Evolutionary conservation across 495 filamentous ascomycete genomes (phyloP).

Genomic region (Aspergillus homomorphus): DNA sequence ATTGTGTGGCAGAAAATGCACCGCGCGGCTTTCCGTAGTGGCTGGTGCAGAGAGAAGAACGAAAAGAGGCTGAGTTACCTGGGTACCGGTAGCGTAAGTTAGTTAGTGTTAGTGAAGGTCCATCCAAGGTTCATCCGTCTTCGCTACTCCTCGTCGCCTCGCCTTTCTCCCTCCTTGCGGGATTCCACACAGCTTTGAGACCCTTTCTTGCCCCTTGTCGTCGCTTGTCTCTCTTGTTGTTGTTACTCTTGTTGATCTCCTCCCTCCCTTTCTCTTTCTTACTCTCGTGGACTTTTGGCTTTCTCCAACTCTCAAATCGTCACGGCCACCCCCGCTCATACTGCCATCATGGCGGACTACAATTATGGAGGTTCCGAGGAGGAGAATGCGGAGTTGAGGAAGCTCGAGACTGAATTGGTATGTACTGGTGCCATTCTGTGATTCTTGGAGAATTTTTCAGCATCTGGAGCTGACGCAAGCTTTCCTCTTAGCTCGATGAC

Average conservation of each 20-base stretch:
- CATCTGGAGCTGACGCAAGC: conserved; percentile 7
- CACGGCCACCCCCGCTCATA: neutral
- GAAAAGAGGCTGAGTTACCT: conserved; percentile 1
- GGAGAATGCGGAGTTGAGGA: conserved; percentile 79
- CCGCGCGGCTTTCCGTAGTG: too few species aligned
- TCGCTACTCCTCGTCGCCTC: neutral
- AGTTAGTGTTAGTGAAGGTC: neutral
- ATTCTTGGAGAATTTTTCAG: neutral
- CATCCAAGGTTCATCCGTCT: neutral
- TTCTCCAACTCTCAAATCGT: neutral
- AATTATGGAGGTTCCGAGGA: conserved; percentile 76
- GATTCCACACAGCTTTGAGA: neutral
- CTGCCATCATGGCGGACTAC: conserved; percentile 53
- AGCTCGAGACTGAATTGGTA: conserved; percentile 76
- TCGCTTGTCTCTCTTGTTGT: neutral
- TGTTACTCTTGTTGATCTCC: neutral
- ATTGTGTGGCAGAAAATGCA: conserved; percentile 18
- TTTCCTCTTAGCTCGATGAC: conserved; percentile 53
- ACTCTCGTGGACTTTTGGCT: neutral
- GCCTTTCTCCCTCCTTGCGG: neutral
- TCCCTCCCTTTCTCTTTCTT: neutral
- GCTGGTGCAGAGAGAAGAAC: conserved; percentile 9
- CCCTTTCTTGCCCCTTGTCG: conserved; percentile 1
- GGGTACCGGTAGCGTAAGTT: neutral
- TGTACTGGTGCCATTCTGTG: conserved; percentile 8